Base-by-base conservation (phyloP, 73 alveolate species). In the Breviolum minutum region DNA sequence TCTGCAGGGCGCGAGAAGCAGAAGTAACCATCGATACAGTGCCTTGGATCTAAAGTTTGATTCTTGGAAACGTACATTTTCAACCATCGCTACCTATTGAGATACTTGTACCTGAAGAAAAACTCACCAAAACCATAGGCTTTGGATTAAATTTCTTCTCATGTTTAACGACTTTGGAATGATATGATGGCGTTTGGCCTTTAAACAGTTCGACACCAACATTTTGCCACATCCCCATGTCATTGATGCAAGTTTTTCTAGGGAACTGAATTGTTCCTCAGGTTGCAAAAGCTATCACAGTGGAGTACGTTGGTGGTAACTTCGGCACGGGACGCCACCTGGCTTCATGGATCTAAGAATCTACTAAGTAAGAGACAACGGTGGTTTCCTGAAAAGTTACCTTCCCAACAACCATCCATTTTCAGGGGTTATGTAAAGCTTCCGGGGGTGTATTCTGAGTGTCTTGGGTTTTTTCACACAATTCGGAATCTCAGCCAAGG, bases 271-370 rank as follows among this genome's bases (percentile, higher is more conserved):
- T 40, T 40, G 54, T 40, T 16, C 64, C 6, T 24, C n/a, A 91
- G 97, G 97, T 91, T 29, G 89, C 89, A 14, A 91, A 91, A 74
- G 97, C 97, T 30, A 74, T 91, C 97, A 70, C 97, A 16, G 79
- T 91, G 80, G 97, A 91, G 77, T 91, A 91, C 17, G 89, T 48
- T 14, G 97, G 97, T 26, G 97, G 97, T 79, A 91, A 91, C 79
- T 91, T 91, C 40, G 97, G 97, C 30, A 91, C 97, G 0, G 97
- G 97, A 24, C 97, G 97, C 79, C 40, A 20, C 96, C 63, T 14
- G 29, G 89, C 61, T 40, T 70, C 74, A 17, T n/a, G 7, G 16
- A 11, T 27, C 63, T 8, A 7, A 8, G 22, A 76, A 27, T 8
- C 8, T 27, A 29, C 24, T 22, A 14, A 9, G 8, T 26, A 27